phyloP scores from a whole-genome alignment of 805 yeast genomes.

The Blastobotrys chiropterorum region DNA sequence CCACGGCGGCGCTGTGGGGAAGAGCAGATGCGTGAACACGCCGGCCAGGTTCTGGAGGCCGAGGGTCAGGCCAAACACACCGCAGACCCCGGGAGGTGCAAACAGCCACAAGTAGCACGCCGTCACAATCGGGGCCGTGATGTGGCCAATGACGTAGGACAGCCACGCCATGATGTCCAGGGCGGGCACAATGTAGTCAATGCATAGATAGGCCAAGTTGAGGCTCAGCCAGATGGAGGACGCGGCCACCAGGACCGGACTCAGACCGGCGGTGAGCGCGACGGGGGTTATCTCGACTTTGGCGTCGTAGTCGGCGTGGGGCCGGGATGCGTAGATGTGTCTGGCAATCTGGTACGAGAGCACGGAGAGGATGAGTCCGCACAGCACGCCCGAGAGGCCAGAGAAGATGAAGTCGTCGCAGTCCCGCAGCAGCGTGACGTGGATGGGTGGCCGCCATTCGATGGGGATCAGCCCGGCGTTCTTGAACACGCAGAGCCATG shows the following conservation, averaged over 20 bases:
- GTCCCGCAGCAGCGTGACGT: constrained; percentile 41
- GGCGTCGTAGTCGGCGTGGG: not conserved
- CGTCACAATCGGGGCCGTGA: constrained; percentile 54
- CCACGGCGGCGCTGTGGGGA: constrained; percentile 77
- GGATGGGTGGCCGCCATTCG: constrained; percentile 46
- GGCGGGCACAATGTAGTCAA: constrained; percentile 1
- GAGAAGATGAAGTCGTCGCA: constrained; percentile 33
- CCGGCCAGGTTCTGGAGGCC: constrained; percentile 59
- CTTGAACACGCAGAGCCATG: constrained; percentile 15
- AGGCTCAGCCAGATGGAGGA: constrained; percentile 8
- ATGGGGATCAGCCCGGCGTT: constrained; percentile 44
- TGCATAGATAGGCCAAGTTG: constrained; percentile 5
- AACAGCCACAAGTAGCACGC: constrained; percentile 59
- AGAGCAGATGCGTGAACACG: constrained; percentile 50
- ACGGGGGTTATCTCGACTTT: not conserved
- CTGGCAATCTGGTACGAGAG: not conserved
- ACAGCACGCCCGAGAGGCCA: constrained; percentile 19
- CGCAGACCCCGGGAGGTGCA: constrained; percentile 59
- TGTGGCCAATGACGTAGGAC: constrained; percentile 56
- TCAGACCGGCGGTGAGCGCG: not conserved
- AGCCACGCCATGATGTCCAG: constrained; percentile 57
- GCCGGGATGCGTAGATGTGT: not conserved
- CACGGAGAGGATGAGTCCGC: constrained; percentile 1
- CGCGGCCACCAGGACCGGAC: not conserved
- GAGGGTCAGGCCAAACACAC: constrained; percentile 46